Conservation (phyloP, 2,329 filamentous ascomycete genomes). For the Akanthomyces lecanii region DNA sequence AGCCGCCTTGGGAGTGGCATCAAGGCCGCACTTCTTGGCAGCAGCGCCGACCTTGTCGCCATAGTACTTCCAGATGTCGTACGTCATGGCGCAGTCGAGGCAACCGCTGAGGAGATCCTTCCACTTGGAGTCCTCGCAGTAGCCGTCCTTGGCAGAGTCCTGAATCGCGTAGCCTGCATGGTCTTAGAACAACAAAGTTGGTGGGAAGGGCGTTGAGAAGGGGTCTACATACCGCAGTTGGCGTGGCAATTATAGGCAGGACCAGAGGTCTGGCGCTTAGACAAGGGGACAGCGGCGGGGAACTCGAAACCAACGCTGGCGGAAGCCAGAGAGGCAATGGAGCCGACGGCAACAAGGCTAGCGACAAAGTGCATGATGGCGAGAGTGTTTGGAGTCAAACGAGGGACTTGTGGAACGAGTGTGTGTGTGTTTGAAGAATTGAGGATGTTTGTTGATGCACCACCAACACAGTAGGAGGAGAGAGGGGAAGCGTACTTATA, state of each 20-base stretch:
- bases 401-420: constrained; percentile 6
- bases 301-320: constrained; percentile 25
- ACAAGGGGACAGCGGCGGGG: constrained; percentile 30
- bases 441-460: not conserved
- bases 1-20: constrained; percentile 24
- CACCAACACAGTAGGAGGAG: constrained; percentile 1
- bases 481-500: constrained; percentile 14
- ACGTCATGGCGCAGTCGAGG: constrained; percentile 39
- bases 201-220: not conserved
- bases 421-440: not conserved
- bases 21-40: constrained; percentile 33
- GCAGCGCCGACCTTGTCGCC: constrained; percentile 33
- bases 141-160: constrained; percentile 24
- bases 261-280: constrained; percentile 38
- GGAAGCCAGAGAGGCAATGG: constrained; percentile 25
- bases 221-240: constrained; percentile 41
- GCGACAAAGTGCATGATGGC: constrained; percentile 29
- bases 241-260: constrained; percentile 45
- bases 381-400: not conserved
- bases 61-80: constrained; percentile 43
- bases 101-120: constrained; percentile 39
- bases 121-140: constrained; percentile 37
- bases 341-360: constrained; percentile 27
- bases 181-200: not conserved
- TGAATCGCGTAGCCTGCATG: constrained; percentile 29